These are phyloP conservation scores for Penicillium soppii DNA, from an alignment of 495 filamentous ascomycete species.

Conservation along the genomic window DNA sequence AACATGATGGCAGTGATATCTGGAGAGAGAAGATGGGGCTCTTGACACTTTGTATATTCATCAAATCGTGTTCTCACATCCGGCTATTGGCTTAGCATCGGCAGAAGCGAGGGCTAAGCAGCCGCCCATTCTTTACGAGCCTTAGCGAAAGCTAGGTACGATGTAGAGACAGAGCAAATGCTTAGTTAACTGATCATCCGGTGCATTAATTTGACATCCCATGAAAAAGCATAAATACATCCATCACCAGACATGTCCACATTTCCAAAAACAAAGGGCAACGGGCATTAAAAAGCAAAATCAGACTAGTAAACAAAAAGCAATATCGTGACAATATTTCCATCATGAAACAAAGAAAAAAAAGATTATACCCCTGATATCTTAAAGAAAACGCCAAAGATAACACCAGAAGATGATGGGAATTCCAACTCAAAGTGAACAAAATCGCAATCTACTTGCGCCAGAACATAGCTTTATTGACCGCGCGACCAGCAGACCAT, in stretches of 20 bases:
- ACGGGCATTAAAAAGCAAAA: not conserved
- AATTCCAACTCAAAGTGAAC: not conserved
- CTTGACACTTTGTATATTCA: too few species aligned
- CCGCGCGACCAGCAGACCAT: conserved; percentile 36
- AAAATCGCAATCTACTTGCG: conserved; percentile 28
- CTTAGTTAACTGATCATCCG: not conserved
- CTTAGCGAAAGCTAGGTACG: too few species aligned
- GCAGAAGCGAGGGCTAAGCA: too few species aligned
- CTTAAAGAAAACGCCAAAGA: conserved; percentile 5
- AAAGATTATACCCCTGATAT: conserved; percentile 4
- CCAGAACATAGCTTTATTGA: conserved; percentile 47
- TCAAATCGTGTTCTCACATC: too few species aligned
- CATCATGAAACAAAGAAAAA: conserved; percentile 7
- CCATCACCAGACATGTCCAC: conserved; percentile 4
- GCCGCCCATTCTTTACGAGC: too few species aligned
- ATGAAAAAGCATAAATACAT: conserved; percentile 1
- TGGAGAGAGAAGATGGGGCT: too few species aligned
- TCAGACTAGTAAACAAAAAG: not conserved
- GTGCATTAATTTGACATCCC: not conserved
- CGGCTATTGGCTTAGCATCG: too few species aligned
- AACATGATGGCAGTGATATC: too few species aligned
- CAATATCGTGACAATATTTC: conserved; percentile 7
- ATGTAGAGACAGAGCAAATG: too few species aligned
- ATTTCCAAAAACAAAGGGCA: not conserved
- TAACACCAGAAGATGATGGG: not conserved